phyloP scores from a whole-genome alignment of 164 flowering plant species.

The Brasenia schreberi region DNA sequence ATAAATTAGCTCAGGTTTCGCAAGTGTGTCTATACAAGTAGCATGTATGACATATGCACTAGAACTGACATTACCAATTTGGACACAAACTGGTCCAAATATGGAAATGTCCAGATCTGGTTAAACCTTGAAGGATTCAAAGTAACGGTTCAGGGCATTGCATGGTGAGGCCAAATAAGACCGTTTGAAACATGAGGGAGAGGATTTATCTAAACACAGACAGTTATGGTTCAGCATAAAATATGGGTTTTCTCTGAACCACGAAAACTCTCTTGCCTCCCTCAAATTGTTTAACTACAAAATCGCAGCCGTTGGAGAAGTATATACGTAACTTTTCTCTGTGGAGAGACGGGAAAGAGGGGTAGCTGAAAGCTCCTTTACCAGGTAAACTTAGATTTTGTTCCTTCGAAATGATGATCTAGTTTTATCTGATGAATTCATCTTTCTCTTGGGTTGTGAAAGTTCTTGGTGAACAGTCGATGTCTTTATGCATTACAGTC shows the following conservation, averaged over 20 bases:
- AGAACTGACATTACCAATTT: no score
- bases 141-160: neutral
- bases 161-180: neutral
- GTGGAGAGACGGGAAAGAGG: neutral
- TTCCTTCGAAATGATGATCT: neutral
- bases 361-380: neutral
- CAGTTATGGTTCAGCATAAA: neutral
- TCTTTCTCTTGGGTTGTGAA: no score
- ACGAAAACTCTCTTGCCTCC: neutral
- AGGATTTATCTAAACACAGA: neutral
- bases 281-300: neutral
- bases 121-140: neutral
- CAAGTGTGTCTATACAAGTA: no score
- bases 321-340: no score
- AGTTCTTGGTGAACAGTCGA: no score
- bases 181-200: neutral
- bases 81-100: neutral
- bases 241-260: neutral
- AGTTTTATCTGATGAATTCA: no score
- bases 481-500: no score
- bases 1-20: no score
- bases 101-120: neutral
- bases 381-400: neutral
- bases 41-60: no score
- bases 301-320: neutral